Base-by-base conservation (phyloP, 352 stramenopile genomes). In the Blastocystis sp. region DNA sequence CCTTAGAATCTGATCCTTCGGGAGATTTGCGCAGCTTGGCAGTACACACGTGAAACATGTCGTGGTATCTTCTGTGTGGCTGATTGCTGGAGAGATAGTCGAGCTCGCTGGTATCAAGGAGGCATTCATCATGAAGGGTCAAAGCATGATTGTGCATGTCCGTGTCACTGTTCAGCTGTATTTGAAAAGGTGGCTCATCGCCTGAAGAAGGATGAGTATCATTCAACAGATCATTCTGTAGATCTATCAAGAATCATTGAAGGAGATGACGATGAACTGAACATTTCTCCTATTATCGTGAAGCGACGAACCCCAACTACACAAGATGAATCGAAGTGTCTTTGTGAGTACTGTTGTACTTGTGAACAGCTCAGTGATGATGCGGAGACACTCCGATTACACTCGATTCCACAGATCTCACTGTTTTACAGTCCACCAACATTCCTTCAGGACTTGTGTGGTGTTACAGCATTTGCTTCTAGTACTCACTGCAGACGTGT, bases 81-180 rank as follows among this genome's bases (percentile, higher is more conserved):
- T 17, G 70, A 81, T 40, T 81, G 70, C 42, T 81, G 70, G 70
- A 51, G 70, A 33, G 70, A 81, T 15, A 62, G 70, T 60, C 44
- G 44, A 15, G 35, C 27, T 37, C 70, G 70, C 70, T 81, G 70
- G 70, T 81, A 51, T 40, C 44, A 81, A 40, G 70, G 44, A 15
- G 70, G 70, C 22, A 42, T 81, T 24, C 70, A 81, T 56, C 70
- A 81, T 44, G 70, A 81, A 40, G 24, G 40, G 6, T 17, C 4
- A 0, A 51, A 40, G 17, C 9, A 64, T 15, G 17, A 57, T 51
- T 81, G 70, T 40, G 42, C 44, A 33, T 81, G 70, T 40, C 4
- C 13, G 19, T 81, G 70, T 56, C 70, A 81, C 27, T 81, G 70
- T 51, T 17, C 24, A 27, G 37, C 42, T 19, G 70, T 81, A 5